These are phyloP conservation scores for Neospora caninum DNA, from an alignment of 169 alveolate species.

Conservation along the genomic window DNA sequence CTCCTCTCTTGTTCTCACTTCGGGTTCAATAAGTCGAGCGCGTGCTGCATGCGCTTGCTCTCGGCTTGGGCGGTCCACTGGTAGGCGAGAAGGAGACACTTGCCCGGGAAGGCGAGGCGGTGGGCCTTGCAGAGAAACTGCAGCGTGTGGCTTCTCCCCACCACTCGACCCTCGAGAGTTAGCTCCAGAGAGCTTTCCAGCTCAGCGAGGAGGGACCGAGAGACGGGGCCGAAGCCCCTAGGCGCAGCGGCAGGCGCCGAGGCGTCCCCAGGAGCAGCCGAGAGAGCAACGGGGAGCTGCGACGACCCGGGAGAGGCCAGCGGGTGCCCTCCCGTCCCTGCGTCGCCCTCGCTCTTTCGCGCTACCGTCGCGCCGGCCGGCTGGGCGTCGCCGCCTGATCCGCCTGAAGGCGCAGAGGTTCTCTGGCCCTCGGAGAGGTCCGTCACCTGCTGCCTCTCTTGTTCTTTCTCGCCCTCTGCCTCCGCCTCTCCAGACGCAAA, in stretches of 20 bases:
- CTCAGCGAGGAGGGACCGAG: background rate
- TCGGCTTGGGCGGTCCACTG: constrained; percentile 62
- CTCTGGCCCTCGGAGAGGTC: background rate
- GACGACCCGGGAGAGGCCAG: background rate
- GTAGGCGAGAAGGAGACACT: constrained; percentile 61
- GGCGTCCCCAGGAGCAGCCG: background rate
- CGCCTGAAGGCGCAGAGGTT: background rate
- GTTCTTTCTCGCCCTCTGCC: background rate
- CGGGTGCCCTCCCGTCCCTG: background rate
- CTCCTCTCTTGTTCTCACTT: background rate
- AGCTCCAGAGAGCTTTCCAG: constrained; percentile 59
- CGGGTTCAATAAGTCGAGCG: background rate
- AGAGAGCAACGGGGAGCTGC: background rate
- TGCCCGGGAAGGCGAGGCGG: constrained; percentile 50
- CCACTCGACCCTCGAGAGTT: constrained; percentile 61
- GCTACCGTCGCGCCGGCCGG: background rate
- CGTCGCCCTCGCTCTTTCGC: background rate
- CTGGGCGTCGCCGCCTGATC: background rate
- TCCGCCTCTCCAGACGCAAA: background rate
- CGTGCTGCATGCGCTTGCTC: background rate
- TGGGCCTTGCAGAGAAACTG: constrained; percentile 57
- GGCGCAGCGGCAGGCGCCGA: background rate
- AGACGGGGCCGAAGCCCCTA: background rate
- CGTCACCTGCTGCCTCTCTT: background rate
- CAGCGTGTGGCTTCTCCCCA: constrained; percentile 61